phyloP scores from a whole-genome alignment of 257 asterid genomes.

The Ballota nigra region DNA sequence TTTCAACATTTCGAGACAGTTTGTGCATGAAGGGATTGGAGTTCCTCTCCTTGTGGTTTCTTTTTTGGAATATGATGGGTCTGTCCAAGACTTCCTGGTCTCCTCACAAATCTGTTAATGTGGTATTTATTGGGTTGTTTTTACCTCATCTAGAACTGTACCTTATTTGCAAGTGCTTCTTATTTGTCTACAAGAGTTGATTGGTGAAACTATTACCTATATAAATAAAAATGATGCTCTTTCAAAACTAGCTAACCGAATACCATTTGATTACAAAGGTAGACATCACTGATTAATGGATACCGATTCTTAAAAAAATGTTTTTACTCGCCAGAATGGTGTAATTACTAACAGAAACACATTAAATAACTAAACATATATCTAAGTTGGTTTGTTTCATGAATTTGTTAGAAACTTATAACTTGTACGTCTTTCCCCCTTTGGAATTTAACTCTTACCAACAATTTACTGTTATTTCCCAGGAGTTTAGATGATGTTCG shows the following conservation, averaged over 20 bases:
- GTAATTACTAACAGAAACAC: slow-evolving; percentile 3
- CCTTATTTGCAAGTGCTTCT: slow-evolving; percentile 13
- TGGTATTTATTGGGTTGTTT: not conserved
- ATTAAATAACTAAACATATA: not conserved
- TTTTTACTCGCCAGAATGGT: not conserved
- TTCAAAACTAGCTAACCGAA: not conserved
- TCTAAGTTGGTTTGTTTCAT: not conserved
- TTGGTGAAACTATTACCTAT: not conserved
- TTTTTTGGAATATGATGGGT: not conserved
- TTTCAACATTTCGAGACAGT: not conserved
- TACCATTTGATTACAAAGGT: not conserved
- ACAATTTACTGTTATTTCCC: slow-evolving; percentile 27
- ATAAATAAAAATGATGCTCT: not conserved
- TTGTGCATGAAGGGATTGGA: not conserved
- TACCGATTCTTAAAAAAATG: not conserved
- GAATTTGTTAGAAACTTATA: not conserved
- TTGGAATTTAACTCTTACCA: slow-evolving; percentile 16
- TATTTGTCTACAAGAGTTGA: not conserved
- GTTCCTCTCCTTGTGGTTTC: not conserved
- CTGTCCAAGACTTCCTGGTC: not conserved
- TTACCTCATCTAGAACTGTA: slow-evolving; percentile 6
- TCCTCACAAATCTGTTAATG: not conserved
- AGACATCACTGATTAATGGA: not conserved
- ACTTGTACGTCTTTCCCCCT: slow-evolving; percentile 10
- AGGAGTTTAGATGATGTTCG: slow-evolving; percentile 99